Percentiles rank a stretch among this genome's conserved stretches.
phyloP scores from a whole-genome alignment of 164 flowering plant species.

The Piper longum region DNA sequence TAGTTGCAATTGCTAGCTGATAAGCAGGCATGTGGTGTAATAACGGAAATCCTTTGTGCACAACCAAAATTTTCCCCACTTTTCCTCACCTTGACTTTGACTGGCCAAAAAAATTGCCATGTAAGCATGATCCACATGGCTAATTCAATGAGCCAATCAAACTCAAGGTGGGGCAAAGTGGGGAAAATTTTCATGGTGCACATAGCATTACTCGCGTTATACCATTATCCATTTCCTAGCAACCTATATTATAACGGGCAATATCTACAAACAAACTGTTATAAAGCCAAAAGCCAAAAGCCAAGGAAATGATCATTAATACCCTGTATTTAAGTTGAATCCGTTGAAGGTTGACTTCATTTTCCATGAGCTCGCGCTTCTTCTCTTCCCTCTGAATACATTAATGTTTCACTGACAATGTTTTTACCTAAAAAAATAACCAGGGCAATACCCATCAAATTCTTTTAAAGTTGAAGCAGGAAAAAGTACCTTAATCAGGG shows the following conservation, averaged over 20 bases:
- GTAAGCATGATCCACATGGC: too few relatives aligned
- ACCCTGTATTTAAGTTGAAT: constrained; percentile 83
- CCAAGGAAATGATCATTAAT: constrained; percentile 2
- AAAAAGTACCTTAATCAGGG: constrained; percentile 59
- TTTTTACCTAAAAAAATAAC: constrained; percentile 1
- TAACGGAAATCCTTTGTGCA: not conserved
- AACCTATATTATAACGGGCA: too few relatives aligned
- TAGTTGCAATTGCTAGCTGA: not conserved
- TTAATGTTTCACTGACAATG: constrained; percentile 4
- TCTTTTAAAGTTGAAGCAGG: not conserved
- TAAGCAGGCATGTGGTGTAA: not conserved
- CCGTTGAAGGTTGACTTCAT: constrained; percentile 80
- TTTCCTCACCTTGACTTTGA: too few relatives aligned
- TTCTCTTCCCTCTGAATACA: constrained; percentile 84
- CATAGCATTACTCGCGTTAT: too few relatives aligned
- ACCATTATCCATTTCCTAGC: too few relatives aligned
- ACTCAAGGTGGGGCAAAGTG: too few relatives aligned
- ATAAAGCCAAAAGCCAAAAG: not conserved
- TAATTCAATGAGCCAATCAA: too few relatives aligned
- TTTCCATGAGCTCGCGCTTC: constrained; percentile 84
- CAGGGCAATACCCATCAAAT: not conserved
- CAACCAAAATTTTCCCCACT: too few relatives aligned
- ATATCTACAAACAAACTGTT: too few relatives aligned
- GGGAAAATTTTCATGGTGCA: too few relatives aligned
- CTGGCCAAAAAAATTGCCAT: too few relatives aligned